These are phyloP conservation scores for Cardiospermum halicacabum DNA, from an alignment of 345 rosid genomes.

Conservation along the genomic window DNA sequence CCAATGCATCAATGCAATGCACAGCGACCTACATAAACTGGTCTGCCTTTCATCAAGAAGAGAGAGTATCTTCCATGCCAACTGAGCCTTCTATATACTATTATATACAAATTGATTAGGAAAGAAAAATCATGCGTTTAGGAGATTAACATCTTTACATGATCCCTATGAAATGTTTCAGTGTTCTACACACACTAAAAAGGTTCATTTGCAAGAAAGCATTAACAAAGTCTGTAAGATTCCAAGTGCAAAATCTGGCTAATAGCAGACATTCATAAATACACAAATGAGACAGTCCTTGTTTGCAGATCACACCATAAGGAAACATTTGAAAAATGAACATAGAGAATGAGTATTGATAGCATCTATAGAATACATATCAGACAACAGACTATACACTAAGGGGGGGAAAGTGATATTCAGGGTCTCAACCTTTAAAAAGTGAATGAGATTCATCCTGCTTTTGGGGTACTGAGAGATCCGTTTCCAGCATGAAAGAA, in stretches of 20 bases:
- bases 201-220: no score
- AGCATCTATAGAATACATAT: slow-evolving; percentile 2
- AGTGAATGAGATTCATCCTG: slow-evolving; percentile 10
- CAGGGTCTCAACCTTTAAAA: slow-evolving; percentile 8
- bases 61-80: neutral
- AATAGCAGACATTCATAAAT: neutral
- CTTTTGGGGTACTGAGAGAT: slow-evolving; percentile 50
- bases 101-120: no score
- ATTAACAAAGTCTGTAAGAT: neutral
- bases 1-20: no score
- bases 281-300: neutral
- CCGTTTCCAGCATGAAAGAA: slow-evolving; percentile 73
- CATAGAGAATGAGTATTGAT: neutral
- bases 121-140: no score
- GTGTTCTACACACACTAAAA: no score
- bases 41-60: no score
- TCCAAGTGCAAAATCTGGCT: neutral
- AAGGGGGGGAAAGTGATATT: neutral
- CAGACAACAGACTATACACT: slow-evolving; percentile 1
- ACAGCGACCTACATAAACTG: no score
- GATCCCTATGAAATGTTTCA: no score
- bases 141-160: no score
- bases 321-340: neutral
- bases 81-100: neutral
- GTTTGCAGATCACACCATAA: neutral